These are phyloP conservation scores for Pseudogymnoascus sp. DNA, from an alignment of 2,329 filamentous ascomycete genomes.

Conservation along the genomic window DNA sequence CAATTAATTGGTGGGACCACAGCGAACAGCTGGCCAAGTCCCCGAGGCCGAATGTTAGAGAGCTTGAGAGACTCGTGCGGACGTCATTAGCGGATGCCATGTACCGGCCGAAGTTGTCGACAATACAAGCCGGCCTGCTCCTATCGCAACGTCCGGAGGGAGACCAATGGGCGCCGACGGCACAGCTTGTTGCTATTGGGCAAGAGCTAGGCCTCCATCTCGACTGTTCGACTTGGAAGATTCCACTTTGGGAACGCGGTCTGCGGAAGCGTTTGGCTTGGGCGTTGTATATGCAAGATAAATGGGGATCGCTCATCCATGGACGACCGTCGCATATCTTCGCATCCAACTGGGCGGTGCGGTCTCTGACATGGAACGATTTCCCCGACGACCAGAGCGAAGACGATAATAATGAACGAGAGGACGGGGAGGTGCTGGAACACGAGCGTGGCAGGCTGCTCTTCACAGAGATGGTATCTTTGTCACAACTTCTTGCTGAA, in stretches of 20 bases:
- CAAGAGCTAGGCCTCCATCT: constrained; percentile 86
- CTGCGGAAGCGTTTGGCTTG: constrained; percentile 79
- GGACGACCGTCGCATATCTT: constrained; percentile 74
- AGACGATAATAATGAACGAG: constrained; percentile 46
- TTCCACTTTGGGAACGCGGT: constrained; percentile 79
- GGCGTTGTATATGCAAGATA: constrained; percentile 92
- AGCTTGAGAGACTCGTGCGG: constrained; percentile 66
- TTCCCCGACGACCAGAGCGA: constrained; percentile 67
- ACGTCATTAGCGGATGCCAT: constrained; percentile 68
- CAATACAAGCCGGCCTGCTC: constrained; percentile 68
- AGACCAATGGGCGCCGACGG: constrained; percentile 77
- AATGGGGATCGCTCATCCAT: constrained; percentile 80
- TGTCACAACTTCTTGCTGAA: constrained; percentile 69
- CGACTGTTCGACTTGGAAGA: constrained; percentile 80
- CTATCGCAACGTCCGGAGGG: constrained; percentile 68
- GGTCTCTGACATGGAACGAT: constrained; percentile 55
- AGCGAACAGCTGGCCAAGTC: constrained; percentile 57
- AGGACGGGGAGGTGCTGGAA: constrained; percentile 41
- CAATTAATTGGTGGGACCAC: constrained; percentile 81
- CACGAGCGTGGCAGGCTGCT: constrained; percentile 61
- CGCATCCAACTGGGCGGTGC: constrained; percentile 68
- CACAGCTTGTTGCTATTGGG: constrained; percentile 76
- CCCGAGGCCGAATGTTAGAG: constrained; percentile 62
- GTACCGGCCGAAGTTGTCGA: constrained; percentile 73
- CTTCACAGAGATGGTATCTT: constrained; percentile 67